Percentiles rank a stretch among this genome's conserved stretches.
Evolutionary conservation across 2,329 filamentous ascomycete species (phyloP).

Genomic region (Phaeosphaeriaceae sp.): DNA sequence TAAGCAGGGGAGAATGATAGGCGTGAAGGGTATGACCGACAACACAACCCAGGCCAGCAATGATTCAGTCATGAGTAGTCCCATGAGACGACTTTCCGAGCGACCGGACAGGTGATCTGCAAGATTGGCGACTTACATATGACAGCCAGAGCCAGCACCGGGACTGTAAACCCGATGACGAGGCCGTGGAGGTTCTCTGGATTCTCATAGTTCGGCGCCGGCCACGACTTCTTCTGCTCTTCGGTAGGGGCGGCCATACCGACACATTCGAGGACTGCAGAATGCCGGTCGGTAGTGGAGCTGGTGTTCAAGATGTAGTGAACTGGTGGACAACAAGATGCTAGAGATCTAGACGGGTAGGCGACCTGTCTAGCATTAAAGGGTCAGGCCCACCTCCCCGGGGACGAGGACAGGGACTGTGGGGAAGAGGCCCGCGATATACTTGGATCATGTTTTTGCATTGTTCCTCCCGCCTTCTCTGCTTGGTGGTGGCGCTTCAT

Average conservation of each 20-base stretch:
- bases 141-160: conserved; percentile 24
- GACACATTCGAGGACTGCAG: not conserved
- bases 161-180: conserved; percentile 24
- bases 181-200: conserved; percentile 26
- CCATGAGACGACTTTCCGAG: not conserved
- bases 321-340: not conserved
- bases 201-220: conserved; percentile 31
- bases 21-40: not conserved
- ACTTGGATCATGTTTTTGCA: not conserved
- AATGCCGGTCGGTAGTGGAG: not conserved
- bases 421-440: not conserved
- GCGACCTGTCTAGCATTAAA: not conserved
- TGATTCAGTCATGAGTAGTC: not conserved
- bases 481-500: not conserved
- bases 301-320: not conserved
- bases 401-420: not conserved
- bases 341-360: not conserved
- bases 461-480: not conserved
- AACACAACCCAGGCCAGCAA: not conserved
- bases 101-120: not conserved
- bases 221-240: conserved; percentile 22
- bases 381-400: not conserved
- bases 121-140: conserved; percentile 15
- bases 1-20: not conserved
- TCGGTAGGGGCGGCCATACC: conserved; percentile 1